Base-by-base conservation (phyloP, 2,329 filamentous ascomycete genomes). In the Colletotrichum gigasporum region DNA sequence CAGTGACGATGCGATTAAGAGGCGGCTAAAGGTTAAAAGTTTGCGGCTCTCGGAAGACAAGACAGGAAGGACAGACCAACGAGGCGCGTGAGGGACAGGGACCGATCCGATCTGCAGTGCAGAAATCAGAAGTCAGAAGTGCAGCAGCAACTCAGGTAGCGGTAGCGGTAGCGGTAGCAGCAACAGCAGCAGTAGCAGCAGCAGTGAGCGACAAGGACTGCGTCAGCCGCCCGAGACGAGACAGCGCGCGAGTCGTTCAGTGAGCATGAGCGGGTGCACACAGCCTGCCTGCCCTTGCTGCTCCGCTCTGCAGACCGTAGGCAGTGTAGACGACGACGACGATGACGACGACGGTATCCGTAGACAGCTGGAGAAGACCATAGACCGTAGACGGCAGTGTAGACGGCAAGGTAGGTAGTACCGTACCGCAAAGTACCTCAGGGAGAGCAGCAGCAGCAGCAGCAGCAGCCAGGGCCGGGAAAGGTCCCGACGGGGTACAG, bases 81-180 rank as follows among this genome's bases (percentile, higher is more conserved):
- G n/a, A n/a, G n/a, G n/a, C n/a, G n/a, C 8, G 37, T 11, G 51
- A 24, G n/a, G 30, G 12, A 34, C 30, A 28, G 16, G 39, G 16
- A 47, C 16, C 42, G 48, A 61, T 64, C 55, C 61, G 48, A 61
- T 64, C 55, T 64, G 48, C 48, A 51, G 48, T 48, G 48, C 61
- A 54, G 47, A 54, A 41, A 34, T 60, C n/a, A n/a, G n/a, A n/a
- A n/a, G n/a, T n/a, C n/a, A n/a, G n/a, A n/a, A n/a, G n/a, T n/a
- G n/a, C n/a, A n/a, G n/a, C n/a, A n/a, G n/a, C n/a, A n/a, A n/a
- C n/a, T n/a, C n/a, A n/a, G n/a, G 44, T 41, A 28, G 39, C 32
- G 42, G 37, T 16, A 16, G 28, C 30, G n/a, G 41, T 34, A 50
- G 20, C 45, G 56, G 34, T 30, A 30, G 47, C 32, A 42, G 37